phyloP scores from a whole-genome alignment of 2,329 filamentous ascomycete genomes.

The Paradendryphiella salina region DNA sequence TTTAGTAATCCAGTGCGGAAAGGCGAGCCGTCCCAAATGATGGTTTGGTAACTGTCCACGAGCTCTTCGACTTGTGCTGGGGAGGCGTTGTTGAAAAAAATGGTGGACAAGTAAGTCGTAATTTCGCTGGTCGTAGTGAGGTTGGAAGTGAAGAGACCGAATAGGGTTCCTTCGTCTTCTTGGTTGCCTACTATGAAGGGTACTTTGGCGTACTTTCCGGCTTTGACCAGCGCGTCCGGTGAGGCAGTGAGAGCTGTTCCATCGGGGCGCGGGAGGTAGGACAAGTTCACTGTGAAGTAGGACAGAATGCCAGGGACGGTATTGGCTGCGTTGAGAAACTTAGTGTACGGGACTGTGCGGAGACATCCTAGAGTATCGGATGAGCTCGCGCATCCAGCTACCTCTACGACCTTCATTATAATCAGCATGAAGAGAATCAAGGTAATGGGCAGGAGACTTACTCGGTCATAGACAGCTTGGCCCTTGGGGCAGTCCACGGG shows the following conservation, averaged over 20 bases:
- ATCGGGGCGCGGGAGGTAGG: slow-evolving; percentile 75
- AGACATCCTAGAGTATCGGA: slow-evolving; percentile 55
- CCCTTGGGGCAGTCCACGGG: slow-evolving; percentile 67
- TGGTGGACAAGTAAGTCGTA: slow-evolving; percentile 62
- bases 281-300: slow-evolving; percentile 69
- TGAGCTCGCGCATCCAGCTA: slow-evolving; percentile 51
- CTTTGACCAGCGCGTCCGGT: slow-evolving; percentile 60
- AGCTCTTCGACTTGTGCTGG: slow-evolving; percentile 57
- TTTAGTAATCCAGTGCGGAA: slow-evolving; percentile 72
- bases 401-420: slow-evolving; percentile 51
- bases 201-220: slow-evolving; percentile 61
- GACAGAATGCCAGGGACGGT: slow-evolving; percentile 69
- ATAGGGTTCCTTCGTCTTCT: slow-evolving; percentile 79
- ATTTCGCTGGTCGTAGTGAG: slow-evolving; percentile 64
- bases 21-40: slow-evolving; percentile 64
- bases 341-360: slow-evolving; percentile 51
- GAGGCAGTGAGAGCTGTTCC: slow-evolving; percentile 64
- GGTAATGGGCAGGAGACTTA: slow-evolving; percentile 5
- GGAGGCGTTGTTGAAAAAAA: slow-evolving; percentile 65
- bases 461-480: slow-evolving; percentile 61
- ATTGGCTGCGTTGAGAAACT: slow-evolving; percentile 65
- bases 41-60: slow-evolving; percentile 65
- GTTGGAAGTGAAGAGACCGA: slow-evolving; percentile 70
- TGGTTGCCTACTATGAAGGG: slow-evolving; percentile 72
- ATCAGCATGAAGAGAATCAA: slow-evolving; percentile 58